A percentile compares a stretch with the other conserved stretches of the same genome.
Evolutionary conservation across 495 filamentous ascomycete species (phyloP).

Genomic region (Aspergillus bridgeri): DNA sequence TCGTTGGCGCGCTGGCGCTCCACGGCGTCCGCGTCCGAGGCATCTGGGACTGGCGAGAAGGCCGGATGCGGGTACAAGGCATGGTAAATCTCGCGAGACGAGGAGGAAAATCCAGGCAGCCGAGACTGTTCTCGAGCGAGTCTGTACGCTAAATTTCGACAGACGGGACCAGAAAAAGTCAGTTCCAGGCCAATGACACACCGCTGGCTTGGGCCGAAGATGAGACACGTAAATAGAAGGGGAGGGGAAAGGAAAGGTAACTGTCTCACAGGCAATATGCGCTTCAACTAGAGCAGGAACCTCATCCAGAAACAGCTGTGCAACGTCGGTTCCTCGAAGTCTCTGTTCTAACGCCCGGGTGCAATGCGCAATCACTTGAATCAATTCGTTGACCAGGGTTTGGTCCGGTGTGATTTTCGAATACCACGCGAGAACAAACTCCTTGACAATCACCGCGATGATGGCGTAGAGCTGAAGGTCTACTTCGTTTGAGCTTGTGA

Average conservation of each 20-base stretch:
- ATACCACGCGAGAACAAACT: conserved; percentile 92
- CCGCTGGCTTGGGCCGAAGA: background rate
- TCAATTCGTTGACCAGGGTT: conserved; percentile 76
- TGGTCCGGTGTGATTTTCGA: conserved; percentile 86
- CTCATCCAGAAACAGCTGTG: conserved; percentile 83
- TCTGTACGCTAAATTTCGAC: conserved; percentile 42
- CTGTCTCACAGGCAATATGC: conserved; percentile 71
- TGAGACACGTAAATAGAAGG: background rate
- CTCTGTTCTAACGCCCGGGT: conserved; percentile 83
- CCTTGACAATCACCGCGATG: conserved; percentile 79
- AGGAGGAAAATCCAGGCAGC: conserved; percentile 34
- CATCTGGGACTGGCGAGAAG: conserved; percentile 69
- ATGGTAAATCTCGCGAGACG: conserved; percentile 69
- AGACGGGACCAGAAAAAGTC: background rate
- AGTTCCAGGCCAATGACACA: background rate
- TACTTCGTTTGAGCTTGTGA: conserved; percentile 89
- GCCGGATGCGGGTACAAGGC: conserved; percentile 75
- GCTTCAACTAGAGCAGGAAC: conserved; percentile 75
- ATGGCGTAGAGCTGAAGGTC: conserved; percentile 91
- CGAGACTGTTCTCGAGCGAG: conserved; percentile 53
- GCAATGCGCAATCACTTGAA: conserved; percentile 85
- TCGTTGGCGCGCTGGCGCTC: conserved; percentile 71
- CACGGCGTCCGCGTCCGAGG: conserved; percentile 44
- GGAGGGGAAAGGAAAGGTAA: conserved; percentile 5
- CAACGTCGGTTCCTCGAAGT: conserved; percentile 74